Evolutionary conservation across 148 eudicot species (phyloP), one percentile per base, ranked within the genome.

Genomic region (Rhododendron kiyosumense): DNA sequence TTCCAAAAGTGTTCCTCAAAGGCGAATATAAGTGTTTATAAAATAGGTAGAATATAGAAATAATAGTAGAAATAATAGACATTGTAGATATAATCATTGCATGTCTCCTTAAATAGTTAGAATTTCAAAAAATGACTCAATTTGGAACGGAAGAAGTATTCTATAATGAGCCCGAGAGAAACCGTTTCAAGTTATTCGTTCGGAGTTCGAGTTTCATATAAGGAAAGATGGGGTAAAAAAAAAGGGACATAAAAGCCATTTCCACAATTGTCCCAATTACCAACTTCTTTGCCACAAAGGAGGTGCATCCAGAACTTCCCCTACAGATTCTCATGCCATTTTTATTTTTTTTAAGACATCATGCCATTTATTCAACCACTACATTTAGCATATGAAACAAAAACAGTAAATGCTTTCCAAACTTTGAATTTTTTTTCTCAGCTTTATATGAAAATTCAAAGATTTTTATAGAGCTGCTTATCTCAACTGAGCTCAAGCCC

Each of bases 401-500:
- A 78, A 45, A 22, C 28, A 43, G 81, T 22, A 78, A 78, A 78
- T 41, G 52, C 4, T 78, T 38, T 71, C 20, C 41, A 71, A 30
- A 30, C 76, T 71, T 34, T 32, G 76, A 71, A 41, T 41, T 41
- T 76, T 76, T 76, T 75, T 43, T n/a, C 49, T 38, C 13, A 76
- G 8, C 32, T 43, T 77, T 18, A 51, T 80, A 48, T 32, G 57
- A 80, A 49, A 14, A 49, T 81, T 52, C 6, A 38, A 81, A 51
- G 2, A 80, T 81, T 57, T 52, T 26, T 75, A 75, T 32, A 84
- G 12, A 69, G 57, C 79, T 46, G 52, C 49, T 69, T 41, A 49
- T 34, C 49, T 26, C 80, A 22, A 52, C 65, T 49, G 86, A 71
- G 69, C 86, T 84, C 24, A 57, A 51, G 69, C 63, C 81, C 59